These are phyloP conservation scores for Sporopachydermia lactativora DNA, from an alignment of 805 yeast genomes.

Conservation along the genomic window DNA sequence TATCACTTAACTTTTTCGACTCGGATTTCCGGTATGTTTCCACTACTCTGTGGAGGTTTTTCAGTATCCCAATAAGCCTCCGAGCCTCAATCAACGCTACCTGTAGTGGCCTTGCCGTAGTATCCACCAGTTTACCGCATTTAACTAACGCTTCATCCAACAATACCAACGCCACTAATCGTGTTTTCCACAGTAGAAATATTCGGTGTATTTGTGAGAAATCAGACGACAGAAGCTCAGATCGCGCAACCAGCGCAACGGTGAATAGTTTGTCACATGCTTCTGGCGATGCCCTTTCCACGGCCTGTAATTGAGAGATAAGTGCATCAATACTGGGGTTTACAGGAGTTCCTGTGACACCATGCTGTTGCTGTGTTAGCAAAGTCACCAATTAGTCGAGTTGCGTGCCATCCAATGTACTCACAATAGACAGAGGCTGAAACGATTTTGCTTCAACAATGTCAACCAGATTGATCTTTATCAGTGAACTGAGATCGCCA, in stretches of 20 bases:
- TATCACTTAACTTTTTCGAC: not conserved
- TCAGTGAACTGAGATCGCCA: not conserved
- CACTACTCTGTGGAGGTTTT: not conserved
- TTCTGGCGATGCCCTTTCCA: not conserved
- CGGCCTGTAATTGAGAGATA: not conserved
- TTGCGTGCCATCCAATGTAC: too few species aligned
- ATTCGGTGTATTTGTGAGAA: not conserved
- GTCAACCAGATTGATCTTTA: not conserved
- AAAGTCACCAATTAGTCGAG: too few species aligned
- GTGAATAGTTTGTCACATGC: not conserved
- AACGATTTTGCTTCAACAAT: slow-evolving; percentile 1
- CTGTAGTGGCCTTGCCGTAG: not conserved
- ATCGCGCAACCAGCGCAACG: not conserved
- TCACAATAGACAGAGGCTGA: slow-evolving; percentile 1
- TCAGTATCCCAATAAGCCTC: not conserved
- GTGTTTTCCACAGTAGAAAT: not conserved
- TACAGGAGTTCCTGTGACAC: not conserved
- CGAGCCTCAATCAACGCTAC: not conserved
- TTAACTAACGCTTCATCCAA: not conserved
- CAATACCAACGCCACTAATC: not conserved
- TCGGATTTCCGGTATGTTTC: not conserved
- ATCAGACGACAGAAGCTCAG: not conserved
- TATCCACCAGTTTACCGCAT: not conserved
- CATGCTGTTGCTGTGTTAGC: too few species aligned
- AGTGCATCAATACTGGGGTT: not conserved